phyloP scores from a whole-genome alignment of 23 red algal genomes.

The Gracilaria gracilis region DNA sequence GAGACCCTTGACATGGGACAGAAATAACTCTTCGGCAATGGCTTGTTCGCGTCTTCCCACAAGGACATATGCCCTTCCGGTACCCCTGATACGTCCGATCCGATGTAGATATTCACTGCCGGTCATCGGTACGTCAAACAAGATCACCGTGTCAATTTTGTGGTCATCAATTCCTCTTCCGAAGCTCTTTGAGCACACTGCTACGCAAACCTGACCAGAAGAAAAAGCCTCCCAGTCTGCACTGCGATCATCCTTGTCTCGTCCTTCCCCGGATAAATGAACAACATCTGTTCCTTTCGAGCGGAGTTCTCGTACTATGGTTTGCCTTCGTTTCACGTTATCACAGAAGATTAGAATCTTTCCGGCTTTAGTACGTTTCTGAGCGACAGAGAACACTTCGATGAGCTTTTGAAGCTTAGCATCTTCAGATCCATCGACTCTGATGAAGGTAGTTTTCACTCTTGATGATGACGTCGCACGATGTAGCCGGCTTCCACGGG shows the following conservation, averaged over 20 bases:
- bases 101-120: slow-evolving; percentile 80
- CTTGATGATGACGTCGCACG: background rate
- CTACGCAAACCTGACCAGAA: slow-evolving; percentile 37
- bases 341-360: slow-evolving; percentile 80
- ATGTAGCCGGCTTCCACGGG: slow-evolving; percentile 38
- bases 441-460: slow-evolving; percentile 47
- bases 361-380: background rate
- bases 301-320: slow-evolving; percentile 11
- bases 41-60: slow-evolving; percentile 29
- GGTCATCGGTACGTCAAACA: slow-evolving; percentile 74
- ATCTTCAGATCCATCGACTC: slow-evolving; percentile 52
- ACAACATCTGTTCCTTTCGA: slow-evolving; percentile 22
- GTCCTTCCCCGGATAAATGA: slow-evolving; percentile 6
- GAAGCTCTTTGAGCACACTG: slow-evolving; percentile 69
- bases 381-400: slow-evolving; percentile 16
- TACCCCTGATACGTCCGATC: slow-evolving; percentile 73
- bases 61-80: slow-evolving; percentile 48
- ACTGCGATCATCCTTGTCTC: background rate
- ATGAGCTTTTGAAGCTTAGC: slow-evolving; percentile 46
- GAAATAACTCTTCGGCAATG: slow-evolving; percentile 62
- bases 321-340: slow-evolving; percentile 37
- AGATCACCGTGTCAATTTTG: slow-evolving; percentile 46
- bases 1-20: slow-evolving; percentile 55
- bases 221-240: slow-evolving; percentile 57
- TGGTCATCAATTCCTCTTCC: slow-evolving; percentile 68